Evolutionary conservation across 2,329 filamentous ascomycete genomes (phyloP), one percentile per base, ranked within the genome.

Genomic region (Passalora sequoiae): DNA sequence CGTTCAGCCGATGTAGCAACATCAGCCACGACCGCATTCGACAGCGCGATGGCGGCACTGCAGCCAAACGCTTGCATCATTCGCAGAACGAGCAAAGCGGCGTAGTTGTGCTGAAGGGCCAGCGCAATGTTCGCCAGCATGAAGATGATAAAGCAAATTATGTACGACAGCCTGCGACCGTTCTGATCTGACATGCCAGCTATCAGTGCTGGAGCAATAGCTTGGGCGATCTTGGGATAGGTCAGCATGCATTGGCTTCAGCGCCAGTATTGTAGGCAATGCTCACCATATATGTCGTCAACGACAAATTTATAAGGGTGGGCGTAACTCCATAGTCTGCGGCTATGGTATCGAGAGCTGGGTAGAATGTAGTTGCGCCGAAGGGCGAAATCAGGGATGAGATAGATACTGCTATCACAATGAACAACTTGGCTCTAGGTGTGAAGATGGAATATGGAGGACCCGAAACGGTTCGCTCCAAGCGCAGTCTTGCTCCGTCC

Each of bases 211-310:
- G 59, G 59, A 3, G 56, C 58, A 10, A 78, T 60, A 3, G 72
- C 76, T 65, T 78, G 75, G 19, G 74, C 68, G 12, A 76, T 73
- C 68, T 54, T 25, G 22, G 22, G 19, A 29, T 31, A 32, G 46
- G 20, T 36, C 19, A 36, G 33, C 13, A 22, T 24, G 9, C n/a
- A n/a, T n/a, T n/a, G n/a, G n/a, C n/a, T n/a, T n/a, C n/a, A n/a
- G n/a, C n/a, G n/a, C n/a, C n/a, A n/a, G n/a, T n/a, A n/a, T n/a
- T n/a, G n/a, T n/a, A n/a, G n/a, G n/a, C n/a, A n/a, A n/a, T 8
- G 20, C 19, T 22, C 30, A 62, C 60, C 76, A 80, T 78, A 57
- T 78, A 82, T 1, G 77, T 78, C 3, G 78, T 81, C 29, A 77
- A 58, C 6, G 72, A 72, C 39, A 76, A 57, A 55, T 75, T 75